Evolutionary conservation across 345 rosid species (phyloP).

Genomic region (Salix purpurea): DNA sequence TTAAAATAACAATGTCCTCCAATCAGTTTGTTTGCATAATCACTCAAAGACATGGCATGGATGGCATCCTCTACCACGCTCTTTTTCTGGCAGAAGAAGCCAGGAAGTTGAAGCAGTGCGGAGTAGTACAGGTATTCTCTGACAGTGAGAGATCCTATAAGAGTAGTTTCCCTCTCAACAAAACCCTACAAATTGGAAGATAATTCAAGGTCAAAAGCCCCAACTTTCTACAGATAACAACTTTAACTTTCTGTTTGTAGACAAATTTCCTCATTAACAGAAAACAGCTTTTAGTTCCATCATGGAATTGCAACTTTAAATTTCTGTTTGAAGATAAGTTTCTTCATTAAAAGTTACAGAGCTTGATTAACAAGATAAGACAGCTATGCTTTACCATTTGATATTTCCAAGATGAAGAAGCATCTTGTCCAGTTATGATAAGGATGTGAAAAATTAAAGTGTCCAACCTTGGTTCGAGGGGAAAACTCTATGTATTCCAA

Average conservation of each 20-base stretch:
- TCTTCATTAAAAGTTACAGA: background rate
- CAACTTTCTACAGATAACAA: background rate
- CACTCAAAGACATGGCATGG: slow-evolving; percentile 87
- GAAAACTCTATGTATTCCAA: background rate
- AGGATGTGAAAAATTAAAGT: background rate
- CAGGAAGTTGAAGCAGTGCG: slow-evolving; percentile 95
- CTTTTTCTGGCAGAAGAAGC: slow-evolving; percentile 87
- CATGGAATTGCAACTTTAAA: background rate
- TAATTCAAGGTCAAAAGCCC: slow-evolving; percentile 12
- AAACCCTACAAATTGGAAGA: slow-evolving; percentile 56
- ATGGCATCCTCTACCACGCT: slow-evolving; percentile 96
- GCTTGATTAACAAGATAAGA: background rate
- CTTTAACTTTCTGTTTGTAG: background rate
- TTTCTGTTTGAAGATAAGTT: slow-evolving; percentile 3
- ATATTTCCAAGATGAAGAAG: background rate
- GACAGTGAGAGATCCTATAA: slow-evolving; percentile 89
- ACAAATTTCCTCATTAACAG: background rate
- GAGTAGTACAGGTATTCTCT: slow-evolving; percentile 89
- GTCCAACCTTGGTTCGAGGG: background rate
- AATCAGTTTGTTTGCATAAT: slow-evolving; percentile 87
- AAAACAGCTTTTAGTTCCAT: background rate
- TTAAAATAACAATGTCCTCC: slow-evolving; percentile 97
- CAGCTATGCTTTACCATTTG: background rate
- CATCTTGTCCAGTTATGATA: background rate
- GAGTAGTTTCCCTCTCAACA: slow-evolving; percentile 76